Base-by-base conservation (phyloP, 2,329 filamentous ascomycete genomes). In the Keithomyces neogunnii region DNA sequence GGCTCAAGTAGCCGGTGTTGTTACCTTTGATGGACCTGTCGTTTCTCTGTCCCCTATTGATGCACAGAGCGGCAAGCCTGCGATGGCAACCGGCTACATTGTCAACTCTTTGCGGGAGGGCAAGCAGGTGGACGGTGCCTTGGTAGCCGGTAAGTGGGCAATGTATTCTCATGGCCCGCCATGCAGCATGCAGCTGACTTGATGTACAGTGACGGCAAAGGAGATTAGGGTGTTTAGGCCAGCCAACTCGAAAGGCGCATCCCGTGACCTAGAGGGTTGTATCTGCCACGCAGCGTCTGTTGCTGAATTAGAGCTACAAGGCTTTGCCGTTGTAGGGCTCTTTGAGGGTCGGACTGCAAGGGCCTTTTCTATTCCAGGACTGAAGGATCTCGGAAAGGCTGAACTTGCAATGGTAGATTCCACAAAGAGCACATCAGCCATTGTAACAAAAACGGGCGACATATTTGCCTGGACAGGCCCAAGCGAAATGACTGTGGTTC, bases 151-250 rank as follows among this genome's bases (percentile, higher is more conserved):
- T 82, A 66, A 68, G 78, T 69, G 19, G 26, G 19, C 19, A 49
- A 9, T 28, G 30, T 32, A 7, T 29, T 9, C 28, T 29, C 11
- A 13, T 1, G 9, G 40, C 40, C 9, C 26, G 40, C 28, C 8
- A 44, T 42, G 9, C 30, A 10, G 1, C 8, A 44, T 42, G 5
- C 30, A 10, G 1, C 48, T 50, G 6, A 47, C 26, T 29, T 11
- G 28, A 30, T 29, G 30, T 39, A 59, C 59, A 92, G 67, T 78
- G 1, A 81, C 78, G 1, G 74, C 78, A 65, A 88, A 85, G 1
- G 89, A 90, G 59, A 85, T 84, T n/a, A 83, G 91, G 51, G 83
- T 99, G 47, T 96, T 96, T 74, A 88, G 85, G 57, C 92, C 93
- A 0, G 84, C 89, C 3, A 81, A 81, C 1, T 77, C 84, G 26